Evolutionary conservation across 2,329 filamentous ascomycete species (phyloP), one percentile per base, ranked within the genome.

Genomic region (Aspergillus aculeatus): DNA sequence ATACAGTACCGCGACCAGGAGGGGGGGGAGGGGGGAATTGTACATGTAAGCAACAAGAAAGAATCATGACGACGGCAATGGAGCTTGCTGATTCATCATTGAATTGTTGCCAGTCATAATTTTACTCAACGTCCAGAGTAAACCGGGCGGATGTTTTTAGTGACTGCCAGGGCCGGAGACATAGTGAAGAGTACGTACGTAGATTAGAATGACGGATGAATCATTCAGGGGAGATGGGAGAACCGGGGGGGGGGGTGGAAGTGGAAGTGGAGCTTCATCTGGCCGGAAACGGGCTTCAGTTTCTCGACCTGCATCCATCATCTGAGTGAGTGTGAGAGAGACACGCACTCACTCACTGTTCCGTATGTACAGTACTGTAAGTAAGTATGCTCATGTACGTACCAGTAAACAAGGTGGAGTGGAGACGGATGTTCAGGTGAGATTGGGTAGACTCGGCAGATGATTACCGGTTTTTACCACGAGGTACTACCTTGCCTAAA

Each of bases 191-290:
- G 32, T 21, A 52, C 24, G 32, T 35, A 35, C 12, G 14, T 12
- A 16, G 32, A 35, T 29, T 12, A 35, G 32, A 35, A 35, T 35
- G 32, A 35, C 47, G 53, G 52, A 58, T 62, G 56, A 60, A 47
- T 64, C 61, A 64, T 62, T 65, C 61, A 65, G 64, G 64, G 64
- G 59, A 59, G 61, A 21, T 21, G 21, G 21, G 21, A 21, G 21
- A 21, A 21, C 2, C 2, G 21, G 21, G 21, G 21, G 21, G 21
- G 21, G 21, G 21, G 61, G 26, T 29, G 57, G 23, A 23, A 23
- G 64, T 59, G 52, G 58, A 49, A 55, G 64, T 59, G 54, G 59
- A 53, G 60, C 12, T 59, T 44, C 38, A 19, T 24, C 19, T 32
- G 50, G 10, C 62, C 64, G 62, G 57, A 66, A 62, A 54, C 62